A percentile compares a stretch with the other conserved stretches of the same genome.
These are phyloP conservation scores for Bertia moriformis DNA, from an alignment of 2,329 filamentous ascomycete genomes.

Conservation along the genomic window DNA sequence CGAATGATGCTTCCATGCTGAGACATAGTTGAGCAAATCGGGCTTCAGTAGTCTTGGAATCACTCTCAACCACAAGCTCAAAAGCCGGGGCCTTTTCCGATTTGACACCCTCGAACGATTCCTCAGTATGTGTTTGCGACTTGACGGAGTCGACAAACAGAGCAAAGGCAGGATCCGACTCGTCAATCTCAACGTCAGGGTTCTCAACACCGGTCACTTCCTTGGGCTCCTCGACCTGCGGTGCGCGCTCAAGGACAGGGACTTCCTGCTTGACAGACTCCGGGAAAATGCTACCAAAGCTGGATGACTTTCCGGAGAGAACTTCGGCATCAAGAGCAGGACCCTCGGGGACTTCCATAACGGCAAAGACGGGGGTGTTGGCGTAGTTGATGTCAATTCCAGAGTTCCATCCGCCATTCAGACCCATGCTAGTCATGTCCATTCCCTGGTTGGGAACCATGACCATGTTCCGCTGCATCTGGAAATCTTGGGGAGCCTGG, in stretches of 20 bases:
- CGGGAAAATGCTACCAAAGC: slow-evolving; percentile 26
- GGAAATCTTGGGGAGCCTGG: slow-evolving; percentile 30
- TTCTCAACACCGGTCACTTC: slow-evolving; percentile 10
- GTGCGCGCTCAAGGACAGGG: slow-evolving; percentile 26
- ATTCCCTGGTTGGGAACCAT: slow-evolving; percentile 63
- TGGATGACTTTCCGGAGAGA: slow-evolving; percentile 59
- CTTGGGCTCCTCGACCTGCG: slow-evolving; percentile 10
- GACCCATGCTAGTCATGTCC: slow-evolving; percentile 57
- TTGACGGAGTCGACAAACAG: slow-evolving; percentile 31
- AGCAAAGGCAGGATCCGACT: slow-evolving; percentile 27
- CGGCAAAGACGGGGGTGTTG: slow-evolving; percentile 60
- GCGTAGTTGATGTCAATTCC: slow-evolving; percentile 33
- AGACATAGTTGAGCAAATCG: neutral
- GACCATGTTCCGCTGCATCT: slow-evolving; percentile 52
- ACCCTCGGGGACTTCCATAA: slow-evolving; percentile 55
- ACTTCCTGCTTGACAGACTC: slow-evolving; percentile 29
- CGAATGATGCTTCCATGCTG: neutral
- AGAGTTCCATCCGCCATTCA: slow-evolving; percentile 25
- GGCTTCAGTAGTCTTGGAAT: neutral
- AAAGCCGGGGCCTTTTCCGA: slow-evolving; percentile 50
- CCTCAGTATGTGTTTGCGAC: slow-evolving; percentile 12
- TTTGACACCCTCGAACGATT: slow-evolving; percentile 34
- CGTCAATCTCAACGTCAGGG: slow-evolving; percentile 37
- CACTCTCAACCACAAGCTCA: slow-evolving; percentile 46
- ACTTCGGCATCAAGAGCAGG: slow-evolving; percentile 44